A percentile compares a stretch with the other conserved stretches of the same genome.
Conservation (phyloP, 2,329 filamentous ascomycete genomes). For the Epichloe scottii region DNA sequence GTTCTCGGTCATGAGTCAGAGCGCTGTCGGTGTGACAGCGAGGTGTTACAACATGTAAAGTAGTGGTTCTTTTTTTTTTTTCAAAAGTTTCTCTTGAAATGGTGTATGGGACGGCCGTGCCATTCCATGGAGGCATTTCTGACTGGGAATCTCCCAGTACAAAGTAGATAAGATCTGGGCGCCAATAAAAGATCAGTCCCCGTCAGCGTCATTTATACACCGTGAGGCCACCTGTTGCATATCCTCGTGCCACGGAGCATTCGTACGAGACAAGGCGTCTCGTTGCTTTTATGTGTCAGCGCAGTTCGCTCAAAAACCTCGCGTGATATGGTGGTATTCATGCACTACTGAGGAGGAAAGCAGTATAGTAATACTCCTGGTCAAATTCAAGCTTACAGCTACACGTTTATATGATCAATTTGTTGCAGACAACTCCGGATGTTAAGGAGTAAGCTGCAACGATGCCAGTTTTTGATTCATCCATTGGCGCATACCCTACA, state of each 20-base stretch:
- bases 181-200: background rate
- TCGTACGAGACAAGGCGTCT: background rate
- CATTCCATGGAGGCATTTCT: background rate
- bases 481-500: too few species aligned
- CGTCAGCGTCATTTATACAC: background rate
- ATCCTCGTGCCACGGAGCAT: background rate
- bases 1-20: background rate
- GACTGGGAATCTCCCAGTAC: background rate
- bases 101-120: background rate
- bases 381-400: too few species aligned
- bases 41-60: slow-evolving; percentile 2
- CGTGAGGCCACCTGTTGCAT: background rate
- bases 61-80: background rate
- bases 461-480: too few species aligned
- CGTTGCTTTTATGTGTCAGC: background rate
- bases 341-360: too few species aligned
- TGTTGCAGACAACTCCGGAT: too few species aligned
- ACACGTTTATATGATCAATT: too few species aligned
- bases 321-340: background rate
- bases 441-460: too few species aligned
- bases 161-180: background rate
- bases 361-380: too few species aligned
- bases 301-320: background rate
- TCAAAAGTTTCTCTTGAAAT: background rate
- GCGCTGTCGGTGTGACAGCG: slow-evolving; percentile 4